Percentiles rank a stretch among this genome's conserved stretches.
phyloP scores from a whole-genome alignment of 805 yeast genomes.

The Yarrowia divulgata region DNA sequence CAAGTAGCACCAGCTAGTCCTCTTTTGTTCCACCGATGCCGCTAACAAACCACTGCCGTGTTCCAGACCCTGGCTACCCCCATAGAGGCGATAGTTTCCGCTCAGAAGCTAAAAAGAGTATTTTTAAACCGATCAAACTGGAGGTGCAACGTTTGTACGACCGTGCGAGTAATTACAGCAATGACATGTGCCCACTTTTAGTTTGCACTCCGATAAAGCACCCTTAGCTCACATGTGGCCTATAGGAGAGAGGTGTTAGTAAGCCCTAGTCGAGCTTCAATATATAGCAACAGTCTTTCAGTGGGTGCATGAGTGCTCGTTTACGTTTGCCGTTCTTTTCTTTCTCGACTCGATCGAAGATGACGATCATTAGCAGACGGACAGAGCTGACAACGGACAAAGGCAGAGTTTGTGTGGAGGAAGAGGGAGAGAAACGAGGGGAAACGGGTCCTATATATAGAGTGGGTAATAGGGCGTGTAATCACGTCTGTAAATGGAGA shows the following conservation, averaged over 20 bases:
- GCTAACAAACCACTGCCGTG: neutral
- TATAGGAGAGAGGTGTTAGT: neutral
- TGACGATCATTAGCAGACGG: neutral
- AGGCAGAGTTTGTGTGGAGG: conserved; percentile 4
- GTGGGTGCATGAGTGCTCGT: too few relatives aligned
- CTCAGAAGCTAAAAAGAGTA: conserved; percentile 6
- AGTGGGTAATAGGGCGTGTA: too few relatives aligned
- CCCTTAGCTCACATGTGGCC: conserved; percentile 1
- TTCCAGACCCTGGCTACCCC: too few relatives aligned
- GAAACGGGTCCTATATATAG: neutral
- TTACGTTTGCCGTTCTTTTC: neutral
- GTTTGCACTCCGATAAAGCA: neutral
- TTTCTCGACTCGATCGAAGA: neutral
- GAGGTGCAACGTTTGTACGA: too few relatives aligned
- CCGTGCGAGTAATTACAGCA: too few relatives aligned
- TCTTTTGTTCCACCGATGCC: neutral
- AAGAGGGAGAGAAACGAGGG: neutral
- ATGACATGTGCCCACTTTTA: too few relatives aligned
- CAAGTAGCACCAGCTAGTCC: neutral
- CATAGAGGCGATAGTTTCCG: neutral
- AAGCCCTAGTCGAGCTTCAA: neutral
- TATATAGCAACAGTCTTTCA: too few relatives aligned
- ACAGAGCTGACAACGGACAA: neutral
- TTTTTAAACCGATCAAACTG: neutral
- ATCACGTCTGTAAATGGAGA: too few relatives aligned